These are phyloP conservation scores for Penicillium brasilianum DNA, from an alignment of 2,329 filamentous ascomycete species.

Conservation along the genomic window DNA sequence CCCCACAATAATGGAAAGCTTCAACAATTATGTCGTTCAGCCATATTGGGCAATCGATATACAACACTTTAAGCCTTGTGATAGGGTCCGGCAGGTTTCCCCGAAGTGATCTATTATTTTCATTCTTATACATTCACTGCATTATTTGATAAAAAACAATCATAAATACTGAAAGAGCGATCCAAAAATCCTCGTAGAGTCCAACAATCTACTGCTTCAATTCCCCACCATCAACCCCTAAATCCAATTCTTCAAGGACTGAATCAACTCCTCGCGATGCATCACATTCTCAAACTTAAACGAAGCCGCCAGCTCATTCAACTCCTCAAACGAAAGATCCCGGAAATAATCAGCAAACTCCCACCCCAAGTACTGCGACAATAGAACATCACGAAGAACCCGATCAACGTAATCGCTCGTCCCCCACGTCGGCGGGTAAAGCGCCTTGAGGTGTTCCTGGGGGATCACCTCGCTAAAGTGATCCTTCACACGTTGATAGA, in stretches of 20 bases:
- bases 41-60: too few relatives aligned
- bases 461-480: slow-evolving; percentile 1
- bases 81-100: too few relatives aligned
- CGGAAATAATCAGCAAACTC: slow-evolving; percentile 4
- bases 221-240: background rate
- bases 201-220: background rate
- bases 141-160: too few relatives aligned
- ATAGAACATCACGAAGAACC: background rate
- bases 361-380: background rate
- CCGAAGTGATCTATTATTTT: too few relatives aligned
- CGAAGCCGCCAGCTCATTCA: slow-evolving; percentile 1
- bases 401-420: slow-evolving; percentile 2
- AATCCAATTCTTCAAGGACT: background rate
- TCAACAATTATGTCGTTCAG: too few relatives aligned
- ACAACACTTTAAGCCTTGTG: too few relatives aligned
- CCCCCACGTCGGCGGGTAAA: background rate
- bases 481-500: background rate
- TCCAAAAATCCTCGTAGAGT: too few relatives aligned
- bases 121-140: too few relatives aligned
- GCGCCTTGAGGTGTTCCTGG: background rate
- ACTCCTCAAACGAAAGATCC: slow-evolving; percentile 5
- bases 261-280: background rate
- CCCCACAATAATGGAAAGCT: too few relatives aligned
- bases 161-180: too few relatives aligned
- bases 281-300: slow-evolving; percentile 1